Conservation (phyloP, 2,329 filamentous ascomycete genomes). For the Talaromyces sp. region DNA sequence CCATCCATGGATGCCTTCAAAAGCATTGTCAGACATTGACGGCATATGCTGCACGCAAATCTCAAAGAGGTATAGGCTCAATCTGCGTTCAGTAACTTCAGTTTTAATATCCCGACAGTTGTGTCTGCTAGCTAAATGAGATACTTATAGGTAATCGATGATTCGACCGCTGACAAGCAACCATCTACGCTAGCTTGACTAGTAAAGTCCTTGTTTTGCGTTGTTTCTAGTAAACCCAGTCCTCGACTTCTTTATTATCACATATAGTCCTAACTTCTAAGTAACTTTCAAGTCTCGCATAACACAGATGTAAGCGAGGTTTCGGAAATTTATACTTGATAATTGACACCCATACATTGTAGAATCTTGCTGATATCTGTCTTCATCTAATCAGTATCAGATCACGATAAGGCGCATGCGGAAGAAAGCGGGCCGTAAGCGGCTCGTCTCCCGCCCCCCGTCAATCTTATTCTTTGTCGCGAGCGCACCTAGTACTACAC, state of each 20-base stretch:
- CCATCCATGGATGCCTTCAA: neutral
- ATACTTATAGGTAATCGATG: no score
- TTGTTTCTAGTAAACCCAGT: neutral
- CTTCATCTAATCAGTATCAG: neutral
- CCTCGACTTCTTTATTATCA: neutral
- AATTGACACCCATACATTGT: neutral
- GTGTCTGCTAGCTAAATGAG: neutral
- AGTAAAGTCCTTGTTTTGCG: neutral
- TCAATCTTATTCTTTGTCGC: neutral
- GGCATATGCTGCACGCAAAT: neutral
- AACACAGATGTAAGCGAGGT: neutral
- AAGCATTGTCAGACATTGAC: neutral
- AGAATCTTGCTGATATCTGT: neutral
- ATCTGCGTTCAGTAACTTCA: neutral
- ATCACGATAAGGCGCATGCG: neutral
- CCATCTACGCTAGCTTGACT: no score
- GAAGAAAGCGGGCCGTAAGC: neutral
- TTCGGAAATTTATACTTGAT: neutral
- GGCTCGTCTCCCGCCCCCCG: neutral
- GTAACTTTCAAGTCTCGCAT: neutral
- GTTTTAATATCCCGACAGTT: neutral
- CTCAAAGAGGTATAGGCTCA: constrained; percentile 2
- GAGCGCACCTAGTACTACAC: no score
- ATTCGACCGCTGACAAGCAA: neutral
- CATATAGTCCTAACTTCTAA: no score